A percentile compares a stretch with the other conserved stretches of the same genome.
Conservation (phyloP, 1,284 basidiomycete genomes). For the Ustilago loliicola region DNA sequence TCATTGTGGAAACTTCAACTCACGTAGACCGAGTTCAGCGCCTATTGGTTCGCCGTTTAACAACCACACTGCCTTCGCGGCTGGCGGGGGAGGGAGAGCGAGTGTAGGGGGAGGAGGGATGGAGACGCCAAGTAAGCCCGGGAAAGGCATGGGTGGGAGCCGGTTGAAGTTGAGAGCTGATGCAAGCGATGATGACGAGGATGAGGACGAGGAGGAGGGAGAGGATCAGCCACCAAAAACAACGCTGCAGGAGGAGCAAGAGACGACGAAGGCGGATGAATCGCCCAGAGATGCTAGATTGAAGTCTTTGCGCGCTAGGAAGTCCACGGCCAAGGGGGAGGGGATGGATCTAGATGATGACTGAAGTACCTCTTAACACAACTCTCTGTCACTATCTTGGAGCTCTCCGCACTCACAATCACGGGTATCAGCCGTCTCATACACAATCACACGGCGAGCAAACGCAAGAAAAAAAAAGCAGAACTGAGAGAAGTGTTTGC, state of each 20-base stretch:
- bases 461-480: too few species aligned
- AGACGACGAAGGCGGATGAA: conserved; percentile 7
- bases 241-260: conserved; percentile 26
- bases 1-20: conserved; percentile 81
- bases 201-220: conserved; percentile 25
- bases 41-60: conserved; percentile 67
- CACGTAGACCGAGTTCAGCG: conserved; percentile 66
- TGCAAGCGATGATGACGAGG: conserved; percentile 22
- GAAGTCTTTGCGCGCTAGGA: conserved; percentile 32
- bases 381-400: neutral
- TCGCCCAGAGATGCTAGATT: conserved; percentile 11
- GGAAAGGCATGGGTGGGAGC: conserved; percentile 19
- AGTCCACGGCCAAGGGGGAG: conserved; percentile 11
- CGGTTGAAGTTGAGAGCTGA: conserved; percentile 35
- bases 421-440: too few species aligned
- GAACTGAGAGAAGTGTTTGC: too few species aligned
- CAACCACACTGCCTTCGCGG: neutral
- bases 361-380: neutral
- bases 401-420: too few species aligned
- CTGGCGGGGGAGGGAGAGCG: neutral
- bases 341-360: conserved; percentile 51
- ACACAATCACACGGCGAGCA: too few species aligned
- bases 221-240: conserved; percentile 32
- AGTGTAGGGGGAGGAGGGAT: neutral
- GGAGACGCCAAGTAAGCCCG: conserved; percentile 40